phyloP scores from a whole-genome alignment of 495 filamentous ascomycete species.

The Tricharina praecox region DNA sequence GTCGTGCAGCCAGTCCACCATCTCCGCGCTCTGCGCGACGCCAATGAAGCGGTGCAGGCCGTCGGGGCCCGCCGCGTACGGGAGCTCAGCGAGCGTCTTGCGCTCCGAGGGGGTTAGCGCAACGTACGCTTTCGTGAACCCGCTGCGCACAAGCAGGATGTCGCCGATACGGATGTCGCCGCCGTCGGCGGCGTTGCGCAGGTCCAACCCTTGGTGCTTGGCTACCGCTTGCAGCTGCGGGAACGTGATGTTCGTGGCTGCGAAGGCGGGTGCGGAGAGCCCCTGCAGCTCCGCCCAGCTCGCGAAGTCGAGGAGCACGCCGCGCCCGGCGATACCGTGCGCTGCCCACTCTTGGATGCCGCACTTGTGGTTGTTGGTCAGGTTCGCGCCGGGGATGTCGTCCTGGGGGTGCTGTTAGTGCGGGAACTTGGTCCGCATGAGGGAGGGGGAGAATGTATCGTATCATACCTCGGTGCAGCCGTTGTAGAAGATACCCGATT shows the following conservation, averaged over 20 bases:
- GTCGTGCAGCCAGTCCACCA: conserved; percentile 49
- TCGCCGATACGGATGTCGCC: conserved; percentile 46
- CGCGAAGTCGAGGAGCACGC: conserved; percentile 40
- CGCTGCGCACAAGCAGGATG: conserved; percentile 50
- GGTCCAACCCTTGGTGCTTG: conserved; percentile 38
- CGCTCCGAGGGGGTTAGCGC: conserved; percentile 29
- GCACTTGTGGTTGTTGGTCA: conserved; percentile 27
- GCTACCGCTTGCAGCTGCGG: conserved; percentile 43
- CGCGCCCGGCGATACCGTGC: conserved; percentile 40
- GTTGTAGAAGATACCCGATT: conserved; percentile 39
- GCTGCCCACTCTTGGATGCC: conserved; percentile 31
- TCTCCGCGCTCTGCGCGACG: conserved; percentile 38
- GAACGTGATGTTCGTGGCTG: conserved; percentile 42
- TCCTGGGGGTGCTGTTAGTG: conserved; percentile 29
- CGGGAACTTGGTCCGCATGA: conserved; percentile 40
- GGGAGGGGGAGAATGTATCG: too few species aligned
- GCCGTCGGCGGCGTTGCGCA: conserved; percentile 35
- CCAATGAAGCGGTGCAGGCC: conserved; percentile 39
- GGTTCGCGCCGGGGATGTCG: conserved; percentile 34
- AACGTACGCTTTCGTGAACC: conserved; percentile 44
- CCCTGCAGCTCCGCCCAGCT: conserved; percentile 33
- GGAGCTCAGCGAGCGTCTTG: conserved; percentile 22
- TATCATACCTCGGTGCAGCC: conserved; percentile 26
- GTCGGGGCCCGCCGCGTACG: conserved; percentile 27
- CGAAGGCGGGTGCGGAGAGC: conserved; percentile 40